These are phyloP conservation scores for Coniosporium uncinatum DNA, from an alignment of 2,329 filamentous ascomycete genomes.

Conservation along the genomic window DNA sequence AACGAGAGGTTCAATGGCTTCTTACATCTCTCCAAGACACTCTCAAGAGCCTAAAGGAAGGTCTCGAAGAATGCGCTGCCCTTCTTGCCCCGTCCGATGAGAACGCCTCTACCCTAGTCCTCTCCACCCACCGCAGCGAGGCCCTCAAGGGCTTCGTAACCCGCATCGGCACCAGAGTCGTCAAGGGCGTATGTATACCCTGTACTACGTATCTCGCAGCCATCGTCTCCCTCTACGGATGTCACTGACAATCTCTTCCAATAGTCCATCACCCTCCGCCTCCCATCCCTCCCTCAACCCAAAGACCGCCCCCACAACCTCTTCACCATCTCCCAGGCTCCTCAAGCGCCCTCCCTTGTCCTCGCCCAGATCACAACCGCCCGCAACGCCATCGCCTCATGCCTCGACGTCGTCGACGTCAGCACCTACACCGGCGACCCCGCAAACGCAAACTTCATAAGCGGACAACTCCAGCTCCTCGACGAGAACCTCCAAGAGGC, in stretches of 20 bases:
- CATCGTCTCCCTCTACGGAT: constrained; percentile 1
- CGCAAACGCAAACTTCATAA: constrained; percentile 51
- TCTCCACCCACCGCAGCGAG: constrained; percentile 85
- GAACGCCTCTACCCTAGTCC: constrained; percentile 80
- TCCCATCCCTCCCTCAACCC: constrained; percentile 58
- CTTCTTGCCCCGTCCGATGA: constrained; percentile 83
- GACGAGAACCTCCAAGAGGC: constrained; percentile 58
- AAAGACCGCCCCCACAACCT: constrained; percentile 36
- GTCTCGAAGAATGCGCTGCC: constrained; percentile 83
- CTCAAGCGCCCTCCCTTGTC: constrained; percentile 50
- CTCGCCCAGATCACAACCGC: constrained; percentile 68
- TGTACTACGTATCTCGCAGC: constrained; percentile 1
- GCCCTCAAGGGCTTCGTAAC: constrained; percentile 90
- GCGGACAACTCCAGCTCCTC: constrained; percentile 50
- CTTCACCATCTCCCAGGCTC: constrained; percentile 43
- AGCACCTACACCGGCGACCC: constrained; percentile 67
- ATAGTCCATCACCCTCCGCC: constrained; percentile 70
- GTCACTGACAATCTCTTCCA: not conserved
- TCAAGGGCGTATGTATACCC: constrained; percentile 68
- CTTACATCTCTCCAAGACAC: constrained; percentile 55
- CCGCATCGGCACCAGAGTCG: constrained; percentile 81
- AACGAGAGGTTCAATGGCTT: constrained; percentile 58
- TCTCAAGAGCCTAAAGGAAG: constrained; percentile 55
- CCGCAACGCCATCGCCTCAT: constrained; percentile 73
- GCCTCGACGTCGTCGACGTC: constrained; percentile 77